Evolutionary conservation across 768 basidiomycete genomes (phyloP).

Genomic region (Daedaleopsis sinensis): DNA sequence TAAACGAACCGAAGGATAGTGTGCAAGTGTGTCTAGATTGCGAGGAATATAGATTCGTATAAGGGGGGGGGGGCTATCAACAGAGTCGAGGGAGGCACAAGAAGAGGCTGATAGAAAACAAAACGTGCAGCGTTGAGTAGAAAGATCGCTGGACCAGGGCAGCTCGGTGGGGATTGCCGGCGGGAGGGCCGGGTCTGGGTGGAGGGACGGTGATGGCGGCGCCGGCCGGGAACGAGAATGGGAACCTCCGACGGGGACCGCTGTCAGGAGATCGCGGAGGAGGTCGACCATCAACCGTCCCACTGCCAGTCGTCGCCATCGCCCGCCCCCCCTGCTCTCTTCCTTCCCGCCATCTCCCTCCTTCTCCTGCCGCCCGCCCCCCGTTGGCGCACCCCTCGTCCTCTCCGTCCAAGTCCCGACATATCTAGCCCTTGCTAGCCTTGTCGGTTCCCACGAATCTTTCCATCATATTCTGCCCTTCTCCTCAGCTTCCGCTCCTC

Average conservation of each 20-base stretch:
- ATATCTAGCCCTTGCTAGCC: slow-evolving; percentile 10
- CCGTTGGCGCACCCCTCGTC: neutral
- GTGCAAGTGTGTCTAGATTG: neutral
- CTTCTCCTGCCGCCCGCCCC: slow-evolving; percentile 1
- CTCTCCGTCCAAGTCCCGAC: neutral
- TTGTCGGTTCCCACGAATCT: slow-evolving; percentile 23
- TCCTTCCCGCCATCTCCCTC: slow-evolving; percentile 17
- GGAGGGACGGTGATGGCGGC: neutral
- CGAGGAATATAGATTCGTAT: too few relatives aligned
- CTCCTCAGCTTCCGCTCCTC: slow-evolving; percentile 8
- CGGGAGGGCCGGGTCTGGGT: neutral
- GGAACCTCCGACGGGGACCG: slow-evolving; percentile 4
- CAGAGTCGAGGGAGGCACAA: neutral
- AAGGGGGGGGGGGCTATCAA: too few relatives aligned
- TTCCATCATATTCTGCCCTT: slow-evolving; percentile 24
- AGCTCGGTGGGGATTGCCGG: neutral
- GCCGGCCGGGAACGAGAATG: neutral
- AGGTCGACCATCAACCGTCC: slow-evolving; percentile 13
- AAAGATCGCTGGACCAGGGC: neutral
- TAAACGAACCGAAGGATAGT: neutral
- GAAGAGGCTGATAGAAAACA: neutral
- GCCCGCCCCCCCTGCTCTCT: too few relatives aligned
- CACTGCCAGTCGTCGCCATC: slow-evolving; percentile 14
- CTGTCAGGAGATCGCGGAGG: neutral
- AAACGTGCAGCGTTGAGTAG: neutral